These are phyloP conservation scores for rapeseed (Brassica napus) DNA, from an alignment of 345 rosid species.

Conservation along the genomic window DNA sequence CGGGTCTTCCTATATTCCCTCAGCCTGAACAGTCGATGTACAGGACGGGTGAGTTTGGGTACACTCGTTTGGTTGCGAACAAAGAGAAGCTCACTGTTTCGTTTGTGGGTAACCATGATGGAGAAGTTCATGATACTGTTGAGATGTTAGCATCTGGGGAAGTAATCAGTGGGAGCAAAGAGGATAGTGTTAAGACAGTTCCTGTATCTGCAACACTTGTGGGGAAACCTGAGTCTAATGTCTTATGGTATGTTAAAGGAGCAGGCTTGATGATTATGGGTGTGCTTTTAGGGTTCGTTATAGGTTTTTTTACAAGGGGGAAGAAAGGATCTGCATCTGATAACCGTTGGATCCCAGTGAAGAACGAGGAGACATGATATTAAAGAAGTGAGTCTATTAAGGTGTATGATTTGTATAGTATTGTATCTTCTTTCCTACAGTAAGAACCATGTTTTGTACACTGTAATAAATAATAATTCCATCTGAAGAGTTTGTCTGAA, in stretches of 20 bases:
- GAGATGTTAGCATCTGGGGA: constrained; percentile 75
- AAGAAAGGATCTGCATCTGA: constrained; percentile 44
- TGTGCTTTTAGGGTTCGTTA: constrained; percentile 56
- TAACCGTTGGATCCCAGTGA: constrained; percentile 68
- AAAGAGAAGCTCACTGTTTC: constrained; percentile 77
- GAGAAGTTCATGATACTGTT: constrained; percentile 78
- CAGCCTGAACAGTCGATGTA: constrained; percentile 80
- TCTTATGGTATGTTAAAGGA: constrained; percentile 59
- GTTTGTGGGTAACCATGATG: constrained; percentile 87
- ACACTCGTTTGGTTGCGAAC: constrained; percentile 78
- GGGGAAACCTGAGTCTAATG: constrained; percentile 33
- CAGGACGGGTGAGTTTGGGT: constrained; percentile 88
- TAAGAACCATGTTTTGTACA: neutral
- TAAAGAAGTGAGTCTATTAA: constrained; percentile 1
- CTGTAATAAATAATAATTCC: constrained; percentile 18
- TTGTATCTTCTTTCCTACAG: constrained; percentile 5
- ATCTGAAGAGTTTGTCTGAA: constrained; percentile 1
- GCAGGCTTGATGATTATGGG: constrained; percentile 68
- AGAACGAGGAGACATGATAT: constrained; percentile 56
- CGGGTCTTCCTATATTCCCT: constrained; percentile 62
- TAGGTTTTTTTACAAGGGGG: constrained; percentile 57
- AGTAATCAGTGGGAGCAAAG: constrained; percentile 53
- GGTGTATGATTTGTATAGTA: constrained; percentile 26
- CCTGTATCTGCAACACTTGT: constrained; percentile 23
- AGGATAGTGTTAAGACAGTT: neutral